Conservation (phyloP, 2,329 filamentous ascomycete genomes). For the Diaporthe batatas region DNA sequence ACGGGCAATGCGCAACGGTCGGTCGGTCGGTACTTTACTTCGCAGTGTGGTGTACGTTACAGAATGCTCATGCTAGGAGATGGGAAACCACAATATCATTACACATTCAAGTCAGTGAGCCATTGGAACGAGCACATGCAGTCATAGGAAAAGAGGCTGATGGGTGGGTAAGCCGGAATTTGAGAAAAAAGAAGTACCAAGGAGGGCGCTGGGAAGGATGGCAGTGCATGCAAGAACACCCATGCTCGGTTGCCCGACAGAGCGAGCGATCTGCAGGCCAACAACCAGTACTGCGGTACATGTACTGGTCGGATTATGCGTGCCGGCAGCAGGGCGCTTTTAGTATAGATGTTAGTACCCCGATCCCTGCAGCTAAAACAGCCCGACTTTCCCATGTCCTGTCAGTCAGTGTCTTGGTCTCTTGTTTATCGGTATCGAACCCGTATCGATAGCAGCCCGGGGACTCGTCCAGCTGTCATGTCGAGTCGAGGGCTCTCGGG, state of each 20-base stretch:
- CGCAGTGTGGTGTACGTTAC: neutral
- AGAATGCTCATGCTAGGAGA: constrained; percentile 21
- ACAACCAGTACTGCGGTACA: neutral
- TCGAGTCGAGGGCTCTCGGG: constrained; percentile 24
- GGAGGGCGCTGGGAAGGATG: constrained; percentile 14
- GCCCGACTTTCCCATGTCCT: constrained; percentile 5
- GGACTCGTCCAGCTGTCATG: constrained; percentile 29
- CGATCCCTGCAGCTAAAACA: neutral
- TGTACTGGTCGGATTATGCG: neutral
- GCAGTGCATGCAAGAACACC: constrained; percentile 14
- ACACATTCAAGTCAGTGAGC: constrained; percentile 9
- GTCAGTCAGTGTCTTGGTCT: neutral
- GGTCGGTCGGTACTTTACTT: neutral
- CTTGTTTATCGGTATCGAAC: neutral
- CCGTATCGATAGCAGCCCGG: constrained; percentile 12
- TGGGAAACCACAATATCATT: neutral
- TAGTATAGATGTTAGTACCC: neutral
- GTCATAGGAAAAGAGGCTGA: constrained; percentile 7
- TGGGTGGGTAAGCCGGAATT: constrained; percentile 14
- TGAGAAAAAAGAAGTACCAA: constrained; percentile 19
- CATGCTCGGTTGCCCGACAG: constrained; percentile 11
- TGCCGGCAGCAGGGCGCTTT: neutral
- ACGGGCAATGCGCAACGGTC: constrained; percentile 8
- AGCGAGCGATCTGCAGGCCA: neutral
- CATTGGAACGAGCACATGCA: neutral